Percentiles rank a stretch among this genome's conserved stretches.
Conservation (phyloP, 2,329 filamentous ascomycete genomes). For the Ascochyta lentis region DNA sequence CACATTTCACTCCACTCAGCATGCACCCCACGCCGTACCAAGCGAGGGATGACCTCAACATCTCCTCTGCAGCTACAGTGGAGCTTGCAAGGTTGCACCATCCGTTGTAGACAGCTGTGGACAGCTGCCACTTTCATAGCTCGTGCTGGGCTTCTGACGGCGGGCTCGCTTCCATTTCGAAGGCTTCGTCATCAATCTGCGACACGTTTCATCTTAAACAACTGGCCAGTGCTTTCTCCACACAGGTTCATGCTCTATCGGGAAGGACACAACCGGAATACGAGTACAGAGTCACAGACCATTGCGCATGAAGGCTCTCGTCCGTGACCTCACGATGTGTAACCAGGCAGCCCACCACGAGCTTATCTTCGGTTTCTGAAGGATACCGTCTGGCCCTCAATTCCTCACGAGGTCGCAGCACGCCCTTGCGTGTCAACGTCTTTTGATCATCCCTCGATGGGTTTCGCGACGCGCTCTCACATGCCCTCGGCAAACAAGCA, state of each 20-base stretch:
- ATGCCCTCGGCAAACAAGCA: conserved; percentile 16
- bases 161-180: conserved; percentile 11
- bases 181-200: conserved; percentile 15
- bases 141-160: conserved; percentile 9
- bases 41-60: conserved; percentile 11
- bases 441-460: conserved; percentile 23
- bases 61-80: conserved; percentile 3
- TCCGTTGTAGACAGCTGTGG: conserved; percentile 9
- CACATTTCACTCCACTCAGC: conserved; percentile 1
- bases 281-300: not conserved
- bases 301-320: conserved; percentile 11
- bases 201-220: conserved; percentile 18
- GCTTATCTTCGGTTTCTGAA: conserved; percentile 8
- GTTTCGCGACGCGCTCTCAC: conserved; percentile 19
- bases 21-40: conserved; percentile 9
- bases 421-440: conserved; percentile 30
- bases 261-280: conserved; percentile 7
- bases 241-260: conserved; percentile 15
- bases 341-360: conserved; percentile 1
- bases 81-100: conserved; percentile 6
- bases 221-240: conserved; percentile 9
- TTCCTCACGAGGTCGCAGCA: conserved; percentile 13
- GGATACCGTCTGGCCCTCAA: conserved; percentile 2
- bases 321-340: conserved; percentile 13
- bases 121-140: conserved; percentile 12